Conservation (phyloP, 371 early-diverging fungal species). For the Apophysomyces ossiformis region DNA sequence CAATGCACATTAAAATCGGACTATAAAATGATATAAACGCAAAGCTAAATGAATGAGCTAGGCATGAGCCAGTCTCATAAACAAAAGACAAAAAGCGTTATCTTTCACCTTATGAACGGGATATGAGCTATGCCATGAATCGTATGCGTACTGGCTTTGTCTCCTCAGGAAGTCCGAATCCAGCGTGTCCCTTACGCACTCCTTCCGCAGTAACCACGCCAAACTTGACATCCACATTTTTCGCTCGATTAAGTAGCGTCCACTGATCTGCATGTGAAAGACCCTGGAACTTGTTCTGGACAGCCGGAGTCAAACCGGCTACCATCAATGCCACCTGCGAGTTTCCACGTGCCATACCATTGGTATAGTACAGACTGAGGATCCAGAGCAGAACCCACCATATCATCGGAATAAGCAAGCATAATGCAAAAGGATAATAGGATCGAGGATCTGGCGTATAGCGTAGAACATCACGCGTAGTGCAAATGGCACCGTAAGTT, state of each 20-base stretch:
- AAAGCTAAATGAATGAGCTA: no score
- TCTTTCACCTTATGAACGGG: no score
- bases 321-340: conserved; percentile 20
- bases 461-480: neutral
- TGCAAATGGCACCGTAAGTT: neutral
- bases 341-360: conserved; percentile 22
- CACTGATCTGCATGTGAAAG: conserved; percentile 15
- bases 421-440: conserved; percentile 7
- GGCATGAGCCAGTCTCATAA: no score
- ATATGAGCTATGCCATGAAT: neutral
- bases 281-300: conserved; percentile 14
- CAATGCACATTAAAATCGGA: no score
- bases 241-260: conserved; percentile 7
- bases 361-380: conserved; percentile 12
- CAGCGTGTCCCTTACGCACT: conserved; percentile 16
- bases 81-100: no score
- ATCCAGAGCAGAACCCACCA: conserved; percentile 25
- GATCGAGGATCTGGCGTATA: neutral
- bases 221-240: conserved; percentile 11
- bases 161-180: conserved; percentile 21
- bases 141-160: conserved; percentile 5
- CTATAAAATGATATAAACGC: no score
- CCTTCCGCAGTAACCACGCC: conserved; percentile 7
- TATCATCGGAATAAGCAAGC: neutral
- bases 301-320: conserved; percentile 17